These are phyloP conservation scores for Globisporangium irregulare DNA, from an alignment of 352 stramenopile species.

Conservation along the genomic window DNA sequence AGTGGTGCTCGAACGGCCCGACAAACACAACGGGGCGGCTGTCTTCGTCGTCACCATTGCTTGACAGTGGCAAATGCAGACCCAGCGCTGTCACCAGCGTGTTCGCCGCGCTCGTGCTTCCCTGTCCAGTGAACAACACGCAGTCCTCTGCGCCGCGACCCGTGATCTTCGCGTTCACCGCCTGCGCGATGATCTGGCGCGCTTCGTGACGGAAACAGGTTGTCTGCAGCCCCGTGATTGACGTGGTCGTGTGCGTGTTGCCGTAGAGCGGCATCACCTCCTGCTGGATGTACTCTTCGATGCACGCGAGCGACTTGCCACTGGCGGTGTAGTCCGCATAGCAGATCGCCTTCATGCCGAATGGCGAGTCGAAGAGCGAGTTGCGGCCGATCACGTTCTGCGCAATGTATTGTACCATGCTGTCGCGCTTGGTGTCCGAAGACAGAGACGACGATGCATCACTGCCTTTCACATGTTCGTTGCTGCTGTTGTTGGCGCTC, in stretches of 20 bases:
- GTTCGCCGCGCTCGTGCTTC: slow-evolving; percentile 79
- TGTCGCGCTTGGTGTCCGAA: slow-evolving; percentile 12
- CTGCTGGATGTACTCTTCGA: slow-evolving; percentile 89
- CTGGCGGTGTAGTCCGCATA: slow-evolving; percentile 96
- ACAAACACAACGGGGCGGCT: slow-evolving; percentile 87
- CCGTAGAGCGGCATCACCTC: slow-evolving; percentile 94
- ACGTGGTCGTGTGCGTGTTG: slow-evolving; percentile 96
- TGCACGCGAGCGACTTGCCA: slow-evolving; percentile 76
- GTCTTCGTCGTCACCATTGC: not conserved
- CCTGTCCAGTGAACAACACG: slow-evolving; percentile 93
- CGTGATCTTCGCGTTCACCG: slow-evolving; percentile 87
- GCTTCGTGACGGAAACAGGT: slow-evolving; percentile 96
- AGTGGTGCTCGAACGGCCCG: slow-evolving; percentile 96
- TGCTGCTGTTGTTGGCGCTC: slow-evolving; percentile 16
- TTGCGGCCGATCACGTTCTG: slow-evolving; percentile 45
- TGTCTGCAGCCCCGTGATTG: slow-evolving; percentile 73
- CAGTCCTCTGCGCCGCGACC: slow-evolving; percentile 90
- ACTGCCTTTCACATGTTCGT: slow-evolving; percentile 8
- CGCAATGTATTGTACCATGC: slow-evolving; percentile 33
- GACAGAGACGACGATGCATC: not conserved
- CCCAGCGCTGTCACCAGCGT: slow-evolving; percentile 77
- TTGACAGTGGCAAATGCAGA: slow-evolving; percentile 17
- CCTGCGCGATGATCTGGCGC: slow-evolving; percentile 93
- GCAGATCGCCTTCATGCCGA: slow-evolving; percentile 73
- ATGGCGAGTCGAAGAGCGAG: slow-evolving; percentile 62